Percentiles rank a stretch among this genome's conserved stretches.
Evolutionary conservation across 129 eudicot genomes (phyloP).

Genomic region (Saussurea involucrata): DNA sequence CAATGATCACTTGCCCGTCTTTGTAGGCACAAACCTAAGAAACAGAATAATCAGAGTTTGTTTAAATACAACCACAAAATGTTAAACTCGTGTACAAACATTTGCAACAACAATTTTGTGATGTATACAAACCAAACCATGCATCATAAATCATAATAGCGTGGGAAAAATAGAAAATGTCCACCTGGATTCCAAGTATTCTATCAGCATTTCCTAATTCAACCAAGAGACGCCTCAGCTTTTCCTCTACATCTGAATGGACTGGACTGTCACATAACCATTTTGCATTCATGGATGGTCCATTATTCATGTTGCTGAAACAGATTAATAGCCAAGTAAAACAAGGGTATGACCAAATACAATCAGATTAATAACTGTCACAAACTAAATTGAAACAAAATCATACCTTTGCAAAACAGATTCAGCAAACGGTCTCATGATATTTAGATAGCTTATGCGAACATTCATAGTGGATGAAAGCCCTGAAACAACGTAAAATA

Average conservation of each 20-base stretch:
- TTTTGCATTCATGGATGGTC: constrained; percentile 41
- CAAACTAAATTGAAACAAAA: not conserved
- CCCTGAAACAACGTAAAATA: constrained; percentile 48
- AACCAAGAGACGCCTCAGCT: constrained; percentile 58
- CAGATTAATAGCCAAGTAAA: not conserved
- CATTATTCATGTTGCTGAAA: constrained; percentile 61
- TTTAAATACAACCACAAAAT: not conserved
- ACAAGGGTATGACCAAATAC: not conserved
- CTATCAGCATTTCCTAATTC: constrained; percentile 62
- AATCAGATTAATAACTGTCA: not conserved
- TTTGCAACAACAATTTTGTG: not conserved
- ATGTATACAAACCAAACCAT: not conserved
- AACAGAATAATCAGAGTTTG: not conserved
- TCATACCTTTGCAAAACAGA: constrained; percentile 78
- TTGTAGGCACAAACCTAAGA: constrained; percentile 88
- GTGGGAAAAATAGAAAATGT: not conserved
- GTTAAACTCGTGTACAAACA: not conserved
- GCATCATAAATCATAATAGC: not conserved
- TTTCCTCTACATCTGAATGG: constrained; percentile 73
- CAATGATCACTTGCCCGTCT: constrained; percentile 91
- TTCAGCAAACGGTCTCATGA: constrained; percentile 98
- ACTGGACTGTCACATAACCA: constrained; percentile 71
- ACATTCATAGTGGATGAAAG: constrained; percentile 90
- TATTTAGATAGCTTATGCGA: constrained; percentile 67
- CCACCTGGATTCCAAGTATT: constrained; percentile 94